These are phyloP conservation scores for Aspergillus heteromorphus DNA, from an alignment of 495 filamentous ascomycete species.

Conservation along the genomic window DNA sequence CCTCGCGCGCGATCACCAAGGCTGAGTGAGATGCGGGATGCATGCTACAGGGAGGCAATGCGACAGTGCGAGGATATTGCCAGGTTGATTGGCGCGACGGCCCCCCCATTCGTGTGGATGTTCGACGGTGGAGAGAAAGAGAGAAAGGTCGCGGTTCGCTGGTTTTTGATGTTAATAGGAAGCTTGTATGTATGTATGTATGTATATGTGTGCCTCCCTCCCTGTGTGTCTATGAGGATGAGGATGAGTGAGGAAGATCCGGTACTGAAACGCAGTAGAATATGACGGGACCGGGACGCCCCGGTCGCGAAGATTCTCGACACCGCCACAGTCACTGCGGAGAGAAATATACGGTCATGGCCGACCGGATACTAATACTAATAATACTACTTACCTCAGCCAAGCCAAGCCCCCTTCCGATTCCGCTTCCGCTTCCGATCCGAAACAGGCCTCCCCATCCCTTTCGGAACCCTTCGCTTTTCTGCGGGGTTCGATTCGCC, in stretches of 20 bases:
- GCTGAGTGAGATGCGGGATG: slow-evolving; percentile 17
- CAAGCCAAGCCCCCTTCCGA: too few species aligned
- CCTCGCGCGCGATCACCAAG: slow-evolving; percentile 21
- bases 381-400: too few species aligned
- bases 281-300: slow-evolving; percentile 29
- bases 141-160: slow-evolving; percentile 23
- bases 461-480: not conserved
- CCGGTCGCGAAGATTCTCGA: too few species aligned
- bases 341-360: too few species aligned
- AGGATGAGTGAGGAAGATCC: not conserved
- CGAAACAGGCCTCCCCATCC: too few species aligned
- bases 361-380: too few species aligned
- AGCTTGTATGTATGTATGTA: slow-evolving; percentile 29
- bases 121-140: slow-evolving; percentile 21
- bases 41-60: slow-evolving; percentile 17
- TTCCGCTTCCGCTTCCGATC: too few species aligned
- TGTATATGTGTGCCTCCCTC: slow-evolving; percentile 4
- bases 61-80: slow-evolving; percentile 28
- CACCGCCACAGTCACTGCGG: too few species aligned
- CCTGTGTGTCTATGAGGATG: too few species aligned
- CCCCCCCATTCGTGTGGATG: slow-evolving; percentile 32
- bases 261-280: slow-evolving; percentile 13
- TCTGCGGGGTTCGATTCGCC: slow-evolving; percentile 10
- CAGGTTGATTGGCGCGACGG: slow-evolving; percentile 22
- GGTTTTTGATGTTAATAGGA: slow-evolving; percentile 42